A percentile compares a stretch with the other conserved stretches of the same genome.
These are phyloP conservation scores for Cystofilobasidium bisporidii DNA, from an alignment of 768 basidiomycete species.

Conservation along the genomic window DNA sequence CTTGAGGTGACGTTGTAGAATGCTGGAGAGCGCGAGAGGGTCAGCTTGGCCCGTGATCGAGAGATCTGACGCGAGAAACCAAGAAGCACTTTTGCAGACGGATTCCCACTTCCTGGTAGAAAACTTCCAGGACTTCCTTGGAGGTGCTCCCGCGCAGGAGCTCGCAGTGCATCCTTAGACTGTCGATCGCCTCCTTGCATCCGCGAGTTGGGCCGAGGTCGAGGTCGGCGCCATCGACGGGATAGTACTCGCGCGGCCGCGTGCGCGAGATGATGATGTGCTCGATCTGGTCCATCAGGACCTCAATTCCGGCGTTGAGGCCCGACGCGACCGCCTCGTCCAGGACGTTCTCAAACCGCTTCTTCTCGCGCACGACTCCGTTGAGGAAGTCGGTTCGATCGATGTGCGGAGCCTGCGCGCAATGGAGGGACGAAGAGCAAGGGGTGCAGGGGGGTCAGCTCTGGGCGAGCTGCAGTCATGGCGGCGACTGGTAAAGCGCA, in stretches of 20 bases:
- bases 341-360: constrained; percentile 79
- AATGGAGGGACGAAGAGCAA: background rate
- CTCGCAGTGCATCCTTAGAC: constrained; percentile 81
- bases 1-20: constrained; percentile 92
- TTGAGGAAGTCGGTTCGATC: constrained; percentile 91
- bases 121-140: constrained; percentile 92
- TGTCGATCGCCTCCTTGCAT: constrained; percentile 79
- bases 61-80: no score
- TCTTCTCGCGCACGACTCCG: constrained; percentile 87
- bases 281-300: constrained; percentile 93
- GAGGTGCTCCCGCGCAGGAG: constrained; percentile 86
- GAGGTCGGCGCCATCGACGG: constrained; percentile 63
- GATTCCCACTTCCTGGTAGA: constrained; percentile 94
- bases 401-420: constrained; percentile 61
- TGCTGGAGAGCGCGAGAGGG: constrained; percentile 46
- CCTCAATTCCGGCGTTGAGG: constrained; percentile 88
- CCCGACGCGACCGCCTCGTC: constrained; percentile 92
- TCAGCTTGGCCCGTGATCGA: no score
- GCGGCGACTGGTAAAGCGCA: no score
- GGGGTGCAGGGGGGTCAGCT: no score
- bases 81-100: constrained; percentile 64
- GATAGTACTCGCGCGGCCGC: constrained; percentile 79
- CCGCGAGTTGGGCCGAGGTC: constrained; percentile 80
- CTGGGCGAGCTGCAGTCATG: no score
- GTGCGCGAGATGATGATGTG: constrained; percentile 80